Conservation (phyloP, 768 basidiomycete genomes). For the Tricholoma saponaceum region DNA sequence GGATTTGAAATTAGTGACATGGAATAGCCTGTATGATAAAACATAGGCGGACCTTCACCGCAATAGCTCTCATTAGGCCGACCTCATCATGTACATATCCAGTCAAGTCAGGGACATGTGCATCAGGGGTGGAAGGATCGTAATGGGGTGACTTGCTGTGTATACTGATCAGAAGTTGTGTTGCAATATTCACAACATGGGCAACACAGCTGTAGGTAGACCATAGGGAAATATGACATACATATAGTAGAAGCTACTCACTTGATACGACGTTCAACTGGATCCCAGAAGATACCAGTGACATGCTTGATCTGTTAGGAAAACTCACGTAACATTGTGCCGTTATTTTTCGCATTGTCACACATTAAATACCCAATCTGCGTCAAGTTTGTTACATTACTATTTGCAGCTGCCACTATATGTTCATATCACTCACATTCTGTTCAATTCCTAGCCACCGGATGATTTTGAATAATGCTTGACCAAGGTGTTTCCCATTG, state of each 20-base stretch:
- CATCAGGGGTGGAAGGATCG: not conserved
- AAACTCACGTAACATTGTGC: not conserved
- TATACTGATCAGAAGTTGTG: not conserved
- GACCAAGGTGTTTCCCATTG: conserved; percentile 30
- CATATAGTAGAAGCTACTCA: not conserved
- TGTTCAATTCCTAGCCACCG: conserved; percentile 18
- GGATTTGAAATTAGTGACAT: too few species aligned
- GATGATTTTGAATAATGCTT: conserved; percentile 33
- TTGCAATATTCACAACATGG: not conserved
- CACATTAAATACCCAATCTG: too few species aligned
- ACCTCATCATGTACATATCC: too few species aligned
- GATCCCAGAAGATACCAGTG: not conserved
- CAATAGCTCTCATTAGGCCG: too few species aligned
- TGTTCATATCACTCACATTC: not conserved
- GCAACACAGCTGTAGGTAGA: not conserved
- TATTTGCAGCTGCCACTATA: too few species aligned
- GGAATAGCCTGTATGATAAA: too few species aligned
- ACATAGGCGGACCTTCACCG: too few species aligned
- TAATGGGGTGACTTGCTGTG: not conserved
- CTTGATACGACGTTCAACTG: not conserved
- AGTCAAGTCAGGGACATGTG: not conserved
- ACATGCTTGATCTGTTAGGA: not conserved
- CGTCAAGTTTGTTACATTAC: too few species aligned
- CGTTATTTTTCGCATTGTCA: too few species aligned
- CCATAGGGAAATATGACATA: not conserved